phyloP scores from a whole-genome alignment of 768 basidiomycete genomes.

The Termitomyces sp. region DNA sequence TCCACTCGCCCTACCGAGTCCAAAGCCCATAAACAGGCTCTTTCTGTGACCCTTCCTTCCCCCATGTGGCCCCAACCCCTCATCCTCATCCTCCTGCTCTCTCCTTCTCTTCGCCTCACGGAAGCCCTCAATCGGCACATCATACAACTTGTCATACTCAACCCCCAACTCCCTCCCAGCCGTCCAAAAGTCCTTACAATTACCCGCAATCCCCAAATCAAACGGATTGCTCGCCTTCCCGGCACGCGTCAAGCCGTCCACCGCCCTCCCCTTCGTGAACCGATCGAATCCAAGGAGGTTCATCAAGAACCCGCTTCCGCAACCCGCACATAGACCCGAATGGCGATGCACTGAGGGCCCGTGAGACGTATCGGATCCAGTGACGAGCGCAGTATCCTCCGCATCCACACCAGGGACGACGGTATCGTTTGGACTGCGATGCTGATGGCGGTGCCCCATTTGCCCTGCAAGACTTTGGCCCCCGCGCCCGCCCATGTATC shows the following conservation, averaged over 20 bases:
- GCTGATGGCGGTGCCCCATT: constrained; percentile 73
- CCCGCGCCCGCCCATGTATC: constrained; percentile 94
- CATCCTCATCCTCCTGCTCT: constrained; percentile 61
- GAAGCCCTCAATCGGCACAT: constrained; percentile 86
- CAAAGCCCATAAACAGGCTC: constrained; percentile 56
- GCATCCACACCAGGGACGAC: constrained; percentile 45
- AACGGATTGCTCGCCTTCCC: constrained; percentile 87
- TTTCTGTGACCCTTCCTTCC: constrained; percentile 38
- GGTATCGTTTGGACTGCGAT: constrained; percentile 18
- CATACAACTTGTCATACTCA: constrained; percentile 87
- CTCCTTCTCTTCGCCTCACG: constrained; percentile 64
- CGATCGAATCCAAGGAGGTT: constrained; percentile 91
- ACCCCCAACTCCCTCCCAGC: constrained; percentile 83
- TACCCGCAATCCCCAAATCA: constrained; percentile 72
- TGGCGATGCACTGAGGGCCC: constrained; percentile 44
- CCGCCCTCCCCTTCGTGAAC: constrained; percentile 89
- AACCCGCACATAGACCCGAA: constrained; percentile 39
- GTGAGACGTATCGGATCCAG: constrained; percentile 21
- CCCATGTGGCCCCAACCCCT: constrained; percentile 24
- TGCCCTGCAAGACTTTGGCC: constrained; percentile 65
- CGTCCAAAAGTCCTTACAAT: constrained; percentile 95
- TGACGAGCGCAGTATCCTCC: constrained; percentile 44
- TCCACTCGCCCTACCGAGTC: constrained; percentile 47
- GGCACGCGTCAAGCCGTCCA: constrained; percentile 79
- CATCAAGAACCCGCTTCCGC: constrained; percentile 73